phyloP scores from a whole-genome alignment of 1,284 basidiomycete species.

The Apiotrichum porosum region DNA sequence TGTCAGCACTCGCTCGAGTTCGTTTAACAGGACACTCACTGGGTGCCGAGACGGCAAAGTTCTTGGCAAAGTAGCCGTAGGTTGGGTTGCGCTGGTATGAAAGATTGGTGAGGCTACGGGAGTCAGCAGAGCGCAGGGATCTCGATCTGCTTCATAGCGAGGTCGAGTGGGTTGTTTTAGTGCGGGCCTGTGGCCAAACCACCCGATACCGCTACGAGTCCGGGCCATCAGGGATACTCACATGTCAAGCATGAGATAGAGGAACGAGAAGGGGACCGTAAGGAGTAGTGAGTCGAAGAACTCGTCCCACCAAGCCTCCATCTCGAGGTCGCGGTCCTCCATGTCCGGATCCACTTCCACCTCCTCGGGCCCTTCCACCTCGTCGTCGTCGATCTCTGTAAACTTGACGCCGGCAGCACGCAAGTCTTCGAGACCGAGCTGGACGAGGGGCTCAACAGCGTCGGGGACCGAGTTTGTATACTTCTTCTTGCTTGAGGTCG shows the following conservation, averaged over 20 bases:
- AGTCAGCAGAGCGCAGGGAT: background rate
- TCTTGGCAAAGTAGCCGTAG: constrained; percentile 7
- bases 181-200: background rate
- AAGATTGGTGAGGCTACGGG: constrained; percentile 15
- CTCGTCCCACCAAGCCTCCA: constrained; percentile 37
- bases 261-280: constrained; percentile 43
- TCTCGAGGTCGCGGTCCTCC: constrained; percentile 4
- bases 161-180: background rate
- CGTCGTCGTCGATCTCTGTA: background rate
- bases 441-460: constrained; percentile 19
- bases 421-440: constrained; percentile 13
- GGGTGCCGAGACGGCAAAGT: constrained; percentile 12
- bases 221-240: constrained; percentile 17
- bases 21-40: too few species aligned
- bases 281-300: constrained; percentile 43
- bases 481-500: too few species aligned
- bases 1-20: constrained; percentile 7
- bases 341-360: background rate
- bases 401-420: constrained; percentile 17
- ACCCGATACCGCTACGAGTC: background rate
- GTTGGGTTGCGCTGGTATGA: constrained; percentile 11
- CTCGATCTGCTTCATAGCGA: background rate
- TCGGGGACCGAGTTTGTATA: too few species aligned
- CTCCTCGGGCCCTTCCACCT: constrained; percentile 4
- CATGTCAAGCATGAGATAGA: constrained; percentile 46